A percentile compares a stretch with the other conserved stretches of the same genome.
Evolutionary conservation across 2,329 filamentous ascomycete species (phyloP).

Genomic region (Ciborinia camelliae): DNA sequence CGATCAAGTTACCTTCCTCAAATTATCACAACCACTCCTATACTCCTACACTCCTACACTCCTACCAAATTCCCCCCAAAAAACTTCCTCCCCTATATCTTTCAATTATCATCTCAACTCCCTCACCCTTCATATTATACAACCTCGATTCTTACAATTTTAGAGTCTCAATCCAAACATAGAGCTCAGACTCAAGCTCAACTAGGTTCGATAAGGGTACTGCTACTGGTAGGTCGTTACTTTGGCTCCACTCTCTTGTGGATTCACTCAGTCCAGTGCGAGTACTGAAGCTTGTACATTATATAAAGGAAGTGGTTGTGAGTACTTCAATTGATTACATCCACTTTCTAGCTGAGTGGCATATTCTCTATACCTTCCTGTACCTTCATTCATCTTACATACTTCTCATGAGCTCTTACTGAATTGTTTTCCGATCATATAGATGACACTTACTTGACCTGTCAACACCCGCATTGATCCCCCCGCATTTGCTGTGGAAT

Average conservation of each 20-base stretch:
- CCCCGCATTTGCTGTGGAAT: constrained; percentile 12
- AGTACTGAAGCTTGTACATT: neutral
- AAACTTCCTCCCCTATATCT: neutral
- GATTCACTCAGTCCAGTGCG: neutral
- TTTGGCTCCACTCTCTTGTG: neutral
- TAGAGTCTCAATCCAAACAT: neutral
- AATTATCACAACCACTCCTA: no score
- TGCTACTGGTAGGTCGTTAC: constrained; percentile 1
- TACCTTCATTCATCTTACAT: neutral
- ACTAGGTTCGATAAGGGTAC: neutral
- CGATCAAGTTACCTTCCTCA: constrained; percentile 5
- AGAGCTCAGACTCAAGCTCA: constrained; percentile 6
- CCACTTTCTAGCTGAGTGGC: neutral
- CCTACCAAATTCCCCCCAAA: neutral
- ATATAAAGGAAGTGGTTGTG: neutral
- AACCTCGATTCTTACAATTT: neutral
- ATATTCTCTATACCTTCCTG: neutral
- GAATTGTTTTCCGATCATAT: neutral
- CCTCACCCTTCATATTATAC: neutral
- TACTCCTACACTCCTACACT: no score
- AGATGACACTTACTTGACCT: constrained; percentile 5
- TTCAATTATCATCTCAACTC: neutral
- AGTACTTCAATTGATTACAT: neutral
- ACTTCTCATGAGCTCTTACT: constrained; percentile 4
- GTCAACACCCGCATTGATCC: constrained; percentile 2